A percentile compares a stretch with the other conserved stretches of the same genome.
phyloP scores from a whole-genome alignment of 495 filamentous ascomycete genomes.

The Amniculicola lignicola region DNA sequence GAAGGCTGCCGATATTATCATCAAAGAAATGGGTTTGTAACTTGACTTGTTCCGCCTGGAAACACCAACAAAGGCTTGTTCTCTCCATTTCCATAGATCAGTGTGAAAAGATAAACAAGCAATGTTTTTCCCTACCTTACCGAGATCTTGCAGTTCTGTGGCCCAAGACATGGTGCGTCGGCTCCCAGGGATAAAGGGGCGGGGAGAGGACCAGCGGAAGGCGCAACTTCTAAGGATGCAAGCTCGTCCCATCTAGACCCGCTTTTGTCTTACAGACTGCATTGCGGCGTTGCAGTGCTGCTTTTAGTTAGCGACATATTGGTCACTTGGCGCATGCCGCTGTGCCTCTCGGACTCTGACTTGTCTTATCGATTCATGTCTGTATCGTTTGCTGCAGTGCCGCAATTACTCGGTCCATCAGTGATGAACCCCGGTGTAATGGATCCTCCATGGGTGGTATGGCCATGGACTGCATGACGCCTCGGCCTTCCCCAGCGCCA shows the following conservation, averaged over 20 bases:
- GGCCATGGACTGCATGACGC: background rate
- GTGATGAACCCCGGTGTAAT: background rate
- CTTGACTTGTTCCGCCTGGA: background rate
- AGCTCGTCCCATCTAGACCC: background rate
- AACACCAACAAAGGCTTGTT: conserved; percentile 1
- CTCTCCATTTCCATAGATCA: conserved; percentile 4
- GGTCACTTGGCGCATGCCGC: conserved; percentile 1
- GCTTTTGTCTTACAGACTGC: background rate
- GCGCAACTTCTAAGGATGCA: background rate
- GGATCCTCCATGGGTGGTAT: background rate
- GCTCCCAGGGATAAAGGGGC: background rate
- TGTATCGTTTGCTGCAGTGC: background rate
- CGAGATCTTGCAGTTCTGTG: background rate
- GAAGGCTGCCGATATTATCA: conserved; percentile 58
- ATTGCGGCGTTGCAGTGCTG: conserved; percentile 1
- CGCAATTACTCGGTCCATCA: conserved; percentile 1
- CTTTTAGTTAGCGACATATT: background rate
- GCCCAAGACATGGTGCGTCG: background rate
- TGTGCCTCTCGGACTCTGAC: background rate
- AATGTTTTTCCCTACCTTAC: conserved; percentile 1
- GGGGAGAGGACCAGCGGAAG: background rate
- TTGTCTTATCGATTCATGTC: background rate
- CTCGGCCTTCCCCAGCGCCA: background rate
- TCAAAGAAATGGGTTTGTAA: conserved; percentile 47
- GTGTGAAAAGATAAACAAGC: background rate